Conservation (phyloP, 805 yeast genomes). For the Cyberlindnera meyerae region DNA sequence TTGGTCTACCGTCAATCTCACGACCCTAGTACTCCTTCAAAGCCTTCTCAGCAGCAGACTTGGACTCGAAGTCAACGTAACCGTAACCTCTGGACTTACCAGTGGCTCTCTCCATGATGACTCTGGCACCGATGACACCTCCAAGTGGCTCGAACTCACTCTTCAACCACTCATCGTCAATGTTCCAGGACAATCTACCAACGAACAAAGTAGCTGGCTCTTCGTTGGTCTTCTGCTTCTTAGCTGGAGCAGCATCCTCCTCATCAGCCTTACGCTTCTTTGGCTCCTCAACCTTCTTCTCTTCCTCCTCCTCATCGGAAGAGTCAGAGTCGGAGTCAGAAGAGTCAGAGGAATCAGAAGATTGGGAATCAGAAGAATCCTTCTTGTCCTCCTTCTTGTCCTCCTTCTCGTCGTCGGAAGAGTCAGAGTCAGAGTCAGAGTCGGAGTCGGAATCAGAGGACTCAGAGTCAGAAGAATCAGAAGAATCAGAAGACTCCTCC, state of each 20-base stretch:
- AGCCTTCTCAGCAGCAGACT: slow-evolving; percentile 81
- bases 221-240: slow-evolving; percentile 34
- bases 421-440: slow-evolving; percentile 14
- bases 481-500: no score
- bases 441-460: slow-evolving; percentile 24
- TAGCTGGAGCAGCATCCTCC: slow-evolving; percentile 30
- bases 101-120: slow-evolving; percentile 85
- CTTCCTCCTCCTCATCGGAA: slow-evolving; percentile 19
- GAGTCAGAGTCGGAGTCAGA: slow-evolving; percentile 19
- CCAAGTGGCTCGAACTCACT: slow-evolving; percentile 79
- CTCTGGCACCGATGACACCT: slow-evolving; percentile 86
- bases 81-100: slow-evolving; percentile 97
- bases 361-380: slow-evolving; percentile 12
- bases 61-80: slow-evolving; percentile 87
- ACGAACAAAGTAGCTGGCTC: slow-evolving; percentile 91
- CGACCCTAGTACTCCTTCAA: slow-evolving; percentile 79
- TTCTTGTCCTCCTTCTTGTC: slow-evolving; percentile 14
- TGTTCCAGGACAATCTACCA: slow-evolving; percentile 95
- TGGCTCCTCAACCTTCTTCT: slow-evolving; percentile 24
- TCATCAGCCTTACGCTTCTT: slow-evolving; percentile 35
- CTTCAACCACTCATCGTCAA: slow-evolving; percentile 92
- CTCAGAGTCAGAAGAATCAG: slow-evolving; percentile 25
- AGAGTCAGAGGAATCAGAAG: slow-evolving; percentile 28
- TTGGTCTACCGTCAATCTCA: slow-evolving; percentile 96
- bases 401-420: slow-evolving; percentile 19